Evolutionary conservation across 208 protist genomes (phyloP).

Genomic region (Trypanosoma grayi): DNA sequence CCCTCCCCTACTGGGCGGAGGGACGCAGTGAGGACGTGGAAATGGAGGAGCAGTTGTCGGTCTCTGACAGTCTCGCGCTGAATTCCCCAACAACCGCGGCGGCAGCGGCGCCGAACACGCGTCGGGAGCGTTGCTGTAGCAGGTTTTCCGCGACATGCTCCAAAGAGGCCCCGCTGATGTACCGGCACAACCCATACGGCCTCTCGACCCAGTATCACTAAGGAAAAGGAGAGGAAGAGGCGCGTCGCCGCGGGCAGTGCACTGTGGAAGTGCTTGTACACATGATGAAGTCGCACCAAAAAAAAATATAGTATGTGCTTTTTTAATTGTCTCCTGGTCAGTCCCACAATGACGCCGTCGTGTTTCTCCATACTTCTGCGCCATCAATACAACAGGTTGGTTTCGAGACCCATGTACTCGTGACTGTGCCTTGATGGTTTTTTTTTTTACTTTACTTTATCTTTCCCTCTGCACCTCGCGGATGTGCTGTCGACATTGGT

Average conservation of each 20-base stretch:
- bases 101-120: not conserved
- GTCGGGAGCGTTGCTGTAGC: constrained; percentile 34
- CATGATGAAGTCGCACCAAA: no score
- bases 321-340: no score
- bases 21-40: not conserved
- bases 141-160: constrained; percentile 61
- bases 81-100: no score
- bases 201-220: constrained; percentile 26
- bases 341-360: no score
- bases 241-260: not conserved
- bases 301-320: no score
- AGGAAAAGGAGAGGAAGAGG: not conserved
- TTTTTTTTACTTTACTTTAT: no score
- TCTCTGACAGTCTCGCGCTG: no score
- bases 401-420: no score
- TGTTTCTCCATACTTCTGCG: no score
- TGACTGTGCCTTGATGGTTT: no score
- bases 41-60: not conserved
- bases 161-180: constrained; percentile 53
- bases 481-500: constrained; percentile 23
- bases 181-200: constrained; percentile 85
- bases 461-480: no score
- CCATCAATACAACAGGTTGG: no score
- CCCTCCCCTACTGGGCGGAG: constrained; percentile 32
- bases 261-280: not conserved